Evolutionary conservation across 2,329 filamentous ascomycete genomes (phyloP).

Genomic region (Pochonia chlamydosporia): DNA sequence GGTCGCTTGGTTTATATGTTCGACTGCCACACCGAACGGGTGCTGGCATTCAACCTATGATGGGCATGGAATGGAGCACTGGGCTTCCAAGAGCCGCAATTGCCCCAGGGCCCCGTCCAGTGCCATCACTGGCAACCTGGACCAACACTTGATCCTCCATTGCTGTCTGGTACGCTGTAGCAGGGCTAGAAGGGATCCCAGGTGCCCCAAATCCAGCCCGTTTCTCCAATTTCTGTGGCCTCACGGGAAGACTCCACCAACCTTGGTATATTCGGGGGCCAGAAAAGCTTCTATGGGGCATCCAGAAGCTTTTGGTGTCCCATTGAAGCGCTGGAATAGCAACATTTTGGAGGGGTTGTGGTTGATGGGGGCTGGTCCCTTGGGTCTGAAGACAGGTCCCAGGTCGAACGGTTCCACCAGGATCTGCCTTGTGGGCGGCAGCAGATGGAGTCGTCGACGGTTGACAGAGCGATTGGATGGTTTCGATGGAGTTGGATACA

Average conservation of each 20-base stretch:
- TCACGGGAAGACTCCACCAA: slow-evolving; percentile 15
- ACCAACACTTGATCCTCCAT: slow-evolving; percentile 1
- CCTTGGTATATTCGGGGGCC: slow-evolving; percentile 8
- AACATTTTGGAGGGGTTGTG: slow-evolving; percentile 10
- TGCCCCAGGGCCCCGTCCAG: background rate
- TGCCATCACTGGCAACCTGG: background rate
- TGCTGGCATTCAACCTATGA: no score
- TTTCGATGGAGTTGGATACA: background rate
- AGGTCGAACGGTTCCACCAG: slow-evolving; percentile 14
- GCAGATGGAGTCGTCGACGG: slow-evolving; percentile 8
- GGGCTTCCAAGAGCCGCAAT: background rate
- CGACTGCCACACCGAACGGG: no score
- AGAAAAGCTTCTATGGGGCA: slow-evolving; percentile 17
- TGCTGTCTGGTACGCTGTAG: background rate
- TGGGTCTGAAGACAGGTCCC: slow-evolving; percentile 10
- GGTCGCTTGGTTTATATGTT: no score
- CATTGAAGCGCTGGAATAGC: slow-evolving; percentile 10
- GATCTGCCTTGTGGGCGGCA: slow-evolving; percentile 17
- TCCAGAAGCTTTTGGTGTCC: slow-evolving; percentile 17
- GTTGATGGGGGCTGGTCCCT: slow-evolving; percentile 8
- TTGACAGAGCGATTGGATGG: slow-evolving; percentile 8
- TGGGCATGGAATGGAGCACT: background rate
- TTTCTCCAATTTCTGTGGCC: slow-evolving; percentile 12
- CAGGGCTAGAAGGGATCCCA: no score
- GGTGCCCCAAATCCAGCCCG: slow-evolving; percentile 1